A percentile compares a stretch with the other conserved stretches of the same genome.
Conservation (phyloP, 116 monocot species). For the Phalaenopsis hybrid region DNA sequence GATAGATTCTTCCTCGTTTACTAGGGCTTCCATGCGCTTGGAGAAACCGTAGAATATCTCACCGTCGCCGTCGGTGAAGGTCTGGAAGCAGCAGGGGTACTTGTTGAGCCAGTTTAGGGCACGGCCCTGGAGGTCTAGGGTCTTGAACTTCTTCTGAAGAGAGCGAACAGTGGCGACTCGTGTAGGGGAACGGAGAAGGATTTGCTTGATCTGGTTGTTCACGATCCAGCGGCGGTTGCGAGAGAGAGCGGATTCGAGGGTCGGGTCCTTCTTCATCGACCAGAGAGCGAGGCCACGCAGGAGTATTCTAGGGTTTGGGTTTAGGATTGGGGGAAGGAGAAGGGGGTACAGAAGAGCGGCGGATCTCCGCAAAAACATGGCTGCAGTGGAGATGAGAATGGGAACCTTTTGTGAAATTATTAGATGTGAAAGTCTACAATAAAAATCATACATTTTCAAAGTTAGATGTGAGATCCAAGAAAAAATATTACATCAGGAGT, state of each 20-base stretch:
- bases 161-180: conserved; percentile 49
- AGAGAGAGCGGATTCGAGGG: conserved; percentile 68
- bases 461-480: too few species aligned
- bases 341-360: background rate
- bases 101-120: conserved; percentile 84
- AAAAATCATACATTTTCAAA: too few species aligned
- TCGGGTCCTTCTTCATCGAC: conserved; percentile 68
- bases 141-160: conserved; percentile 76
- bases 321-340: background rate
- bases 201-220: conserved; percentile 95
- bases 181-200: conserved; percentile 66
- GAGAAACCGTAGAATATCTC: conserved; percentile 52
- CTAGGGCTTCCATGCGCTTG: conserved; percentile 65
- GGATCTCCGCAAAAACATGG: conserved; percentile 11
- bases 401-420: background rate
- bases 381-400: background rate
- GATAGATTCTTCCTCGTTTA: conserved; percentile 53
- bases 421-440: background rate
- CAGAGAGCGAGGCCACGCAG: conserved; percentile 40
- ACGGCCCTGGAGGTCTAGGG: conserved; percentile 64
- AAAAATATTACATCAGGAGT: too few species aligned
- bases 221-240: conserved; percentile 97
- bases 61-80: conserved; percentile 17
- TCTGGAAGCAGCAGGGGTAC: conserved; percentile 88
- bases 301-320: conserved; percentile 4